Evolutionary conservation across 371 early-diverging fungal genomes (phyloP), one percentile per base, ranked within the genome.

Genomic region (Blastocladiella emersonii): DNA sequence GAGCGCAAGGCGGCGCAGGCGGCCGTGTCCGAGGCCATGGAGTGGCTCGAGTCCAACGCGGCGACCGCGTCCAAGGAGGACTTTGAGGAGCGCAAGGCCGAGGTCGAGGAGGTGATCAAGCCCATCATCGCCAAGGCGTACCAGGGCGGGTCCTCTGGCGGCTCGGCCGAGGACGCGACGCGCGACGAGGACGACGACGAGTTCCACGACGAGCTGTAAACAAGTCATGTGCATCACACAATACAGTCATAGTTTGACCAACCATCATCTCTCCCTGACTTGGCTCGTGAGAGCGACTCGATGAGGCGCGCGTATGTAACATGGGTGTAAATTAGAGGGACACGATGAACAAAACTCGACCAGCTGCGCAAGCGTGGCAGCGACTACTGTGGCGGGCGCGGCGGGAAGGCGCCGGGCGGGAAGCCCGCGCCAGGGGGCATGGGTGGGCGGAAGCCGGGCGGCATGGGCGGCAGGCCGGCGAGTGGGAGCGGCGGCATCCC

Each of bases 61-160:
- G 61, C 56, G 73, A 73, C 72, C 25, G 85, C 84, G 45, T 72
- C 74, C 45, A 85, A 85, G 80, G 90, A 89, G 64, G 90, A 87
- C 68, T 78, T 76, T 71, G 90, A 89, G 48, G 87, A 86, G 67
- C 86, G 86, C 77, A 86, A 86, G 73, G 77, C 86, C 65, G 90
- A 90, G 72, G 69, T 93, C 63, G 91, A 93, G 75, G 77, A 82
- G 41, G 71, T 91, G 61, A 85, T 91, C 44, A 90, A 90, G 79
- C 91, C 92, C 66, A 91, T 93, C 73, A 87, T 86, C 63, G 69
- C 82, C 73, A 89, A 90, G 78, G 74, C 90, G 48, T 90, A 92
- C 70, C 83, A 77, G 63, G 79, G 74, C 64, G 79, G 75, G 43
- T 73, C 76, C 61, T 74, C 71, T 65, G 74, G 74, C 60, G 71